Percentiles rank a stretch among this genome's conserved stretches.
phyloP scores from a whole-genome alignment of 1,284 basidiomycete genomes.

The Sanghuangporus weigelae region DNA sequence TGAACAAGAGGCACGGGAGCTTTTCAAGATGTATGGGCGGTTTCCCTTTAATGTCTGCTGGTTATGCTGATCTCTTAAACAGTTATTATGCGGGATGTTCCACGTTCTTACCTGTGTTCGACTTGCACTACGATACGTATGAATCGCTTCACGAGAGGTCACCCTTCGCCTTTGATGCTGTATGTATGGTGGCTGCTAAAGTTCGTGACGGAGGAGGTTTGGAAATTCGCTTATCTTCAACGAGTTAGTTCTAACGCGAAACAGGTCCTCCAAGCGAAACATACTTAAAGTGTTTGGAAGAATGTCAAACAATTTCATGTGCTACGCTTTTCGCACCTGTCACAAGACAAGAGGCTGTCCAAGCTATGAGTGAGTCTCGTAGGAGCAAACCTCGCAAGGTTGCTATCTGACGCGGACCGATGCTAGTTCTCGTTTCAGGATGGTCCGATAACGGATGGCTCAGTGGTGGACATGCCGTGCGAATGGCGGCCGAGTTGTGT shows the following conservation, averaged over 20 bases:
- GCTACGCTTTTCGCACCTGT: constrained; percentile 85
- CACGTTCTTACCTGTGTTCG: constrained; percentile 85
- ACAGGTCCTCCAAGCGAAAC: constrained; percentile 47
- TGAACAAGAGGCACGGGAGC: constrained; percentile 75
- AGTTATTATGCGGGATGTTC: constrained; percentile 87
- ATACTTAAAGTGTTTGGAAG: constrained; percentile 64
- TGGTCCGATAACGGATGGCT: constrained; percentile 93
- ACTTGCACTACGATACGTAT: constrained; percentile 72
- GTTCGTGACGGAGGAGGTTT: constrained; percentile 82
- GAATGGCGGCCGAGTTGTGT: constrained; percentile 91
- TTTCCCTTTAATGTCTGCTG: constrained; percentile 15
- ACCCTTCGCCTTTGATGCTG: constrained; percentile 79
- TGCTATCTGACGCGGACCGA: constrained; percentile 12
- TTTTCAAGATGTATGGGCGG: constrained; percentile 70
- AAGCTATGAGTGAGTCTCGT: constrained; percentile 68
- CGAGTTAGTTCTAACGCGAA: constrained; percentile 36
- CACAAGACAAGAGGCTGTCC: constrained; percentile 76
- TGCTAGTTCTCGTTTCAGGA: constrained; percentile 74
- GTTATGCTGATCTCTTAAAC: constrained; percentile 15
- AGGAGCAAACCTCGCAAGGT: neutral
- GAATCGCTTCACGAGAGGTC: constrained; percentile 76
- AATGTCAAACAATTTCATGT: constrained; percentile 79
- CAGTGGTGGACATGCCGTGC: constrained; percentile 85
- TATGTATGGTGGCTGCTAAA: constrained; percentile 85
- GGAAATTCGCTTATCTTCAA: constrained; percentile 6